These are phyloP conservation scores for Chaetoceros tenuissimus DNA, from an alignment of 108 stramenopile genomes.

Conservation along the genomic window DNA sequence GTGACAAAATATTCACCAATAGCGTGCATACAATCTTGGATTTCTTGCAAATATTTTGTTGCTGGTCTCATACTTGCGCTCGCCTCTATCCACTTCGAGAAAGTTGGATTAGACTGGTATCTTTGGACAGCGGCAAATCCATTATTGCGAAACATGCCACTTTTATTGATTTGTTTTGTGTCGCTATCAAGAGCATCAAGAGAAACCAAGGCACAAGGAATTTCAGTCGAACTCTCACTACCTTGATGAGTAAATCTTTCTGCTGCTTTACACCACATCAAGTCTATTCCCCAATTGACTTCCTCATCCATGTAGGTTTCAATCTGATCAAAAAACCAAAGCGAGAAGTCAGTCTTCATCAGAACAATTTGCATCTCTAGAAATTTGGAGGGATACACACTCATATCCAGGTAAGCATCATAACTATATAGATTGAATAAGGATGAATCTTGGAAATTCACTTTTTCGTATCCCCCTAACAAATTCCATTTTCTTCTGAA, in stretches of 20 bases:
- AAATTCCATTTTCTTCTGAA: background rate
- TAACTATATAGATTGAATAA: background rate
- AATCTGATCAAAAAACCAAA: background rate
- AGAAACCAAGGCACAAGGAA: background rate
- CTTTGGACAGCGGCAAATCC: background rate
- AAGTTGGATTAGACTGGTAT: background rate
- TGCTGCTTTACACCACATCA: background rate
- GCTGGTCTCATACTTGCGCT: background rate
- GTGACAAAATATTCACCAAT: too few species aligned
- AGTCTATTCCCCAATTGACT: background rate
- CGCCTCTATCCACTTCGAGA: background rate
- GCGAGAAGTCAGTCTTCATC: background rate
- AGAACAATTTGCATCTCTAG: background rate
- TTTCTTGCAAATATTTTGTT: too few species aligned
- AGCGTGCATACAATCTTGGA: too few species aligned
- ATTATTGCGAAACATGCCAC: background rate
- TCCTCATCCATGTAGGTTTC: background rate
- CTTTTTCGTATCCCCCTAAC: too few species aligned
- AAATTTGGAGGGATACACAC: background rate
- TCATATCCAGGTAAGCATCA: background rate
- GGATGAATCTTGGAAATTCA: background rate
- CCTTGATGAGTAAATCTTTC: background rate
- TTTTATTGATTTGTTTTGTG: background rate
- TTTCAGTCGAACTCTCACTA: background rate
- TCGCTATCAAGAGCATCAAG: background rate